A percentile compares a stretch with the other conserved stretches of the same genome.
Evolutionary conservation across 495 filamentous ascomycete genomes (phyloP).

Genomic region (Barbatosphaeria neglecta): DNA sequence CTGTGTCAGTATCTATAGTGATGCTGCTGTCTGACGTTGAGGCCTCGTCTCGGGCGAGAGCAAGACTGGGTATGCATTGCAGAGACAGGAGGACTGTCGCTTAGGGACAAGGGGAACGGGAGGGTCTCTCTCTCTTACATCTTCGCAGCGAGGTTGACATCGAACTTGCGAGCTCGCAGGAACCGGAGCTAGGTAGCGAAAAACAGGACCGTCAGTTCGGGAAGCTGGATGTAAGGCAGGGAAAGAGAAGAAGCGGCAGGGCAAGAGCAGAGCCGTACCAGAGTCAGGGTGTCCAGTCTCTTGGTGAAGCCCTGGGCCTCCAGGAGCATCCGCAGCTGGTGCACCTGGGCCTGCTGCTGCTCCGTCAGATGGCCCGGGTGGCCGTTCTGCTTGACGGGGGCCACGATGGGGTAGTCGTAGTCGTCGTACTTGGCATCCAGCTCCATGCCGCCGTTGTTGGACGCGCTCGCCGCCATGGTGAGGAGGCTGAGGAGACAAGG

Average conservation of each 20-base stretch:
- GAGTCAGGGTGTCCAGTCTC: conserved; percentile 77
- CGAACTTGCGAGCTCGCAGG: conserved; percentile 88
- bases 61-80: not conserved
- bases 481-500: conserved; percentile 1
- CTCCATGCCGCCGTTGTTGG: conserved; percentile 27
- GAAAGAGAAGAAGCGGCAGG: not conserved
- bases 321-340: conserved; percentile 70
- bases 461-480: conserved; percentile 11
- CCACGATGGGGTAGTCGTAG: conserved; percentile 83
- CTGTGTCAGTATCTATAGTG: not conserved
- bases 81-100: too few relatives aligned
- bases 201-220: conserved; percentile 4
- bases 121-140: too few relatives aligned
- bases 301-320: conserved; percentile 76
- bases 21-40: conserved; percentile 11
- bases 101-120: not conserved
- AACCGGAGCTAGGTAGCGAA: conserved; percentile 76
- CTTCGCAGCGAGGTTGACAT: conserved; percentile 67
- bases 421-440: conserved; percentile 86
- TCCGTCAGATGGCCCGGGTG: conserved; percentile 83
- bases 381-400: conserved; percentile 54
- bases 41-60: not conserved
- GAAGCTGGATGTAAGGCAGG: not conserved
- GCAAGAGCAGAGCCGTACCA: too few relatives aligned
- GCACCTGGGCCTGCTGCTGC: conserved; percentile 81